Conservation (phyloP, 352 stramenopile species). For the Albugo candida region DNA sequence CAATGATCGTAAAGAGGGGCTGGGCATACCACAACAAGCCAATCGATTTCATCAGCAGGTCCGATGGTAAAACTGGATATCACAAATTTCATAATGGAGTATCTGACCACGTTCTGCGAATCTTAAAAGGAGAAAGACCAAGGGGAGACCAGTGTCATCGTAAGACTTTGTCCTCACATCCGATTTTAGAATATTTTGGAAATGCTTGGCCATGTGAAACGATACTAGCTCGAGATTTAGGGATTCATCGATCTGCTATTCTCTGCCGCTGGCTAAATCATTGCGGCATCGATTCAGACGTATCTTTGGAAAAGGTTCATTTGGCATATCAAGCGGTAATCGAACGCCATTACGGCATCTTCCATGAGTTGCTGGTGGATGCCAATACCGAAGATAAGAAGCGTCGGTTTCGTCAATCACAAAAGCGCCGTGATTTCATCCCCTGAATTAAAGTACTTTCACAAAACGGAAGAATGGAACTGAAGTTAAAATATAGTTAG, state of each 20-base stretch:
- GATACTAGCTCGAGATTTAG: slow-evolving; percentile 93
- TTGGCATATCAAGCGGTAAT: slow-evolving; percentile 83
- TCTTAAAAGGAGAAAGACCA: slow-evolving; percentile 13
- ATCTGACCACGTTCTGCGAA: slow-evolving; percentile 81
- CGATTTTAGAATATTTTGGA: slow-evolving; percentile 96
- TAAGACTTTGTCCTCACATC: slow-evolving; percentile 94
- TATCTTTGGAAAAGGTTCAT: slow-evolving; percentile 94
- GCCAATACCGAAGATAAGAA: slow-evolving; percentile 35
- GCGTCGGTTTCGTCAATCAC: slow-evolving; percentile 31
- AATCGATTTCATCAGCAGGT: slow-evolving; percentile 86
- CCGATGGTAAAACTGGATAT: slow-evolving; percentile 92
- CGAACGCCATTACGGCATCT: slow-evolving; percentile 94
- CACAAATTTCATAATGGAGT: slow-evolving; percentile 93
- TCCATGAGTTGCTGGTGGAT: slow-evolving; percentile 86
- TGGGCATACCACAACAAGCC: slow-evolving; percentile 40
- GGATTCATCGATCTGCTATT: slow-evolving; percentile 96
- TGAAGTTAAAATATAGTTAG: slow-evolving; percentile 79
- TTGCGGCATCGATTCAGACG: slow-evolving; percentile 86
- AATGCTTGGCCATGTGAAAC: slow-evolving; percentile 95
- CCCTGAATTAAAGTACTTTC: slow-evolving; percentile 80
- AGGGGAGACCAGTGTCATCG: slow-evolving; percentile 64
- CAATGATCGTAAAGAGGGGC: neutral
- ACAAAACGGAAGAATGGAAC: slow-evolving; percentile 70
- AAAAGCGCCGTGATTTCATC: slow-evolving; percentile 58
- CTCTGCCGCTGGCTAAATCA: slow-evolving; percentile 36